Conservation (phyloP, 2,329 filamentous ascomycete genomes). For the Fusarium camptoceras region DNA sequence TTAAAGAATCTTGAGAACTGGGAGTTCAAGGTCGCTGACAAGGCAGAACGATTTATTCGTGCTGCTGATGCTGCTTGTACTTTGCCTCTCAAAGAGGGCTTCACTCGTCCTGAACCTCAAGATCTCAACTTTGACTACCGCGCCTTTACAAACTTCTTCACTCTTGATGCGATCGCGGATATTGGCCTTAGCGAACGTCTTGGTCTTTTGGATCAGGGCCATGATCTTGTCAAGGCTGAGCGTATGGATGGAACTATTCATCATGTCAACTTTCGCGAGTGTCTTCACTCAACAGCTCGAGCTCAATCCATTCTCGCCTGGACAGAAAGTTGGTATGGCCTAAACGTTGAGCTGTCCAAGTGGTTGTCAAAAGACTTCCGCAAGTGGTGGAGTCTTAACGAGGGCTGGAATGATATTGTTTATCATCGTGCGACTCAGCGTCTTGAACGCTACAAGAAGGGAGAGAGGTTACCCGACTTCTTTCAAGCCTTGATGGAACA, state of each 20-base stretch:
- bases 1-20: slow-evolving; percentile 65
- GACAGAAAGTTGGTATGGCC: slow-evolving; percentile 63
- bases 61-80: slow-evolving; percentile 59
- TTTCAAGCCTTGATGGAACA: slow-evolving; percentile 67
- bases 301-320: slow-evolving; percentile 64
- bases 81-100: slow-evolving; percentile 49
- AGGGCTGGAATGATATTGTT: slow-evolving; percentile 55
- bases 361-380: slow-evolving; percentile 57
- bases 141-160: slow-evolving; percentile 66
- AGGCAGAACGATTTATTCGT: slow-evolving; percentile 57
- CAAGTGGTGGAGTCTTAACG: slow-evolving; percentile 43
- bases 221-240: slow-evolving; percentile 58
- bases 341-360: slow-evolving; percentile 60
- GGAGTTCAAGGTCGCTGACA: slow-evolving; percentile 67
- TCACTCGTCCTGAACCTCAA: slow-evolving; percentile 43
- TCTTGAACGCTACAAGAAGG: slow-evolving; percentile 45
- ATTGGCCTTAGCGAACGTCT: slow-evolving; percentile 65
- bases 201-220: slow-evolving; percentile 62
- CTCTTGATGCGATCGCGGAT: slow-evolving; percentile 66
- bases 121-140: slow-evolving; percentile 64
- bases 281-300: slow-evolving; percentile 62
- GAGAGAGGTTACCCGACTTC: slow-evolving; percentile 69
- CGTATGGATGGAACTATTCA: slow-evolving; percentile 59
- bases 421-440: slow-evolving; percentile 56
- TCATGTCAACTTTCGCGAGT: slow-evolving; percentile 60